Conservation (phyloP, 2,329 filamentous ascomycete species). For the Triangularia verruculosa region DNA sequence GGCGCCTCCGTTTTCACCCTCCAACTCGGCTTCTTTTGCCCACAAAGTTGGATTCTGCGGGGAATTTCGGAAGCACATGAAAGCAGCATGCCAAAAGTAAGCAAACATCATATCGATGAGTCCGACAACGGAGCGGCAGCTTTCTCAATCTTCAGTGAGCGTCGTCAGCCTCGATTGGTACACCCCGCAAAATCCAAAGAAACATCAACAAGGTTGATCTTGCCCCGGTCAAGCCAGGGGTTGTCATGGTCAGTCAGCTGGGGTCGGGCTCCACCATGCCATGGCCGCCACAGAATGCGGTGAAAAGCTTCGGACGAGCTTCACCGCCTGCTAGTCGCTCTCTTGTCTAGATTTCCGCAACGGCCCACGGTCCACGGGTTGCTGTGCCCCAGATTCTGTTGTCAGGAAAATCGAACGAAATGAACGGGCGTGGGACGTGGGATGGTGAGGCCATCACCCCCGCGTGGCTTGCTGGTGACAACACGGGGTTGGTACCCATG, state of each 20-base stretch:
- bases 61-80: slow-evolving; percentile 17
- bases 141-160: background rate
- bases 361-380: background rate
- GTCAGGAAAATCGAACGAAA: background rate
- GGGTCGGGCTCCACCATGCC: background rate
- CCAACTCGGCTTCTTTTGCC: slow-evolving; percentile 5
- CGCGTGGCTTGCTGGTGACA: background rate
- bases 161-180: background rate
- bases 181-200: background rate
- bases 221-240: background rate
- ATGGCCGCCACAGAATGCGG: background rate
- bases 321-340: slow-evolving; percentile 1
- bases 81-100: background rate
- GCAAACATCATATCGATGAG: background rate
- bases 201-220: background rate
- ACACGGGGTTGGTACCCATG: background rate
- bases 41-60: slow-evolving; percentile 15
- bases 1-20: background rate
- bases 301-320: background rate
- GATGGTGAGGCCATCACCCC: background rate
- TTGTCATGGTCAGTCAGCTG: background rate
- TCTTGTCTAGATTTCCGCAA: background rate
- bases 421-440: slow-evolving; percentile 1
- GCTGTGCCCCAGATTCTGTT: background rate
- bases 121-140: background rate